Percentiles rank a stretch among this genome's conserved stretches.
Evolutionary conservation across 495 filamentous ascomycete species (phyloP).

Genomic region (Penicillium coprophilum): DNA sequence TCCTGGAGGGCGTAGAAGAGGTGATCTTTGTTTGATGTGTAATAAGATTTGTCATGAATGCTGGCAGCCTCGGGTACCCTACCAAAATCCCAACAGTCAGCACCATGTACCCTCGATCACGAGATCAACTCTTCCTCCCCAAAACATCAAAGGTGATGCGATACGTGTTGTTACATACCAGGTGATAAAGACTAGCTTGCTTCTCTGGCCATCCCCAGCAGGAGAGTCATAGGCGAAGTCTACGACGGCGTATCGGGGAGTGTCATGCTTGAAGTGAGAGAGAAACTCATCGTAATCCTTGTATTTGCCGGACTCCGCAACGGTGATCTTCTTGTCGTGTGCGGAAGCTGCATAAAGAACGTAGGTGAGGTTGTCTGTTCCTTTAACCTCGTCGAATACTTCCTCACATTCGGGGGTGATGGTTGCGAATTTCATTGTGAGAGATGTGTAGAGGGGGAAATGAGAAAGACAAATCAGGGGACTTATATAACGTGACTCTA

Average conservation of each 20-base stretch:
- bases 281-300: constrained; percentile 19
- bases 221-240: constrained; percentile 22
- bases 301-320: constrained; percentile 23
- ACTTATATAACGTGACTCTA: no score
- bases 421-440: constrained; percentile 24
- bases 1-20: constrained; percentile 18
- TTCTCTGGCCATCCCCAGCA: constrained; percentile 15
- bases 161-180: constrained; percentile 19
- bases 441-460: constrained; percentile 1
- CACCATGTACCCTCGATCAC: neutral
- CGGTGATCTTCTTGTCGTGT: constrained; percentile 28
- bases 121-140: neutral
- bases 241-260: constrained; percentile 22
- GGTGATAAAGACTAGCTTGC: constrained; percentile 26
- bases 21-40: constrained; percentile 26
- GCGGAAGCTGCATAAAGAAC: constrained; percentile 23
- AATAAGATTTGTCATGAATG: constrained; percentile 25
- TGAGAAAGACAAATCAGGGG: neutral
- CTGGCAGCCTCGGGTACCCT: constrained; percentile 24
- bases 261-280: constrained; percentile 18
- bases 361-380: constrained; percentile 21
- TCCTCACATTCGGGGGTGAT: constrained; percentile 24
- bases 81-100: constrained; percentile 2
- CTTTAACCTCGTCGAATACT: constrained; percentile 24
- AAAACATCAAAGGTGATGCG: neutral